A percentile compares a stretch with the other conserved stretches of the same genome.
Evolutionary conservation across 2,329 filamentous ascomycete species (phyloP).

Genomic region (Talaromyces sp.): DNA sequence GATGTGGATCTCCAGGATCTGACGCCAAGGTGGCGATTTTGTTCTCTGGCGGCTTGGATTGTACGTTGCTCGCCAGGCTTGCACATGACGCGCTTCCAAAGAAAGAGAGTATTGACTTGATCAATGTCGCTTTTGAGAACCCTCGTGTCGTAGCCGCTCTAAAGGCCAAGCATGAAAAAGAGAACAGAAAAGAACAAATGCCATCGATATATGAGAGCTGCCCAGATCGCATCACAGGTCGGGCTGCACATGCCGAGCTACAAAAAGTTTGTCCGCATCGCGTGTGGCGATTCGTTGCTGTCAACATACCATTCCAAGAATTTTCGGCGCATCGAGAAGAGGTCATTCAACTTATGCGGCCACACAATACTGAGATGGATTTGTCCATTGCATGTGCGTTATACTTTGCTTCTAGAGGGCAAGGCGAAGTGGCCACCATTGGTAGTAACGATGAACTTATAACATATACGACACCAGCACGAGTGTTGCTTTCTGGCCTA

Average conservation of each 20-base stretch:
- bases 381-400: constrained; percentile 88
- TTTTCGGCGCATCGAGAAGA: constrained; percentile 64
- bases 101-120: constrained; percentile 71
- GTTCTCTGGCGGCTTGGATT: constrained; percentile 93
- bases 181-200: constrained; percentile 13
- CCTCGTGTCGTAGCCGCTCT: constrained; percentile 63
- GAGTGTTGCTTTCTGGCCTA: constrained; percentile 84
- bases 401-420: constrained; percentile 87
- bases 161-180: constrained; percentile 28
- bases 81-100: constrained; percentile 70
- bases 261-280: constrained; percentile 64
- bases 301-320: constrained; percentile 79
- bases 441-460: constrained; percentile 29
- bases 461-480: constrained; percentile 65
- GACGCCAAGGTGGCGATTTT: constrained; percentile 65
- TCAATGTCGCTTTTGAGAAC: constrained; percentile 98
- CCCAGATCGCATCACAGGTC: constrained; percentile 84
- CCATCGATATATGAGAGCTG: constrained; percentile 69
- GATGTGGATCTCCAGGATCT: constrained; percentile 28
- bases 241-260: constrained; percentile 75
- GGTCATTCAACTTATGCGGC: constrained; percentile 76
- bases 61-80: constrained; percentile 79
- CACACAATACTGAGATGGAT: constrained; percentile 98
- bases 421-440: constrained; percentile 41
- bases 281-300: constrained; percentile 72